Percentiles rank a stretch among this genome's conserved stretches.
Evolutionary conservation across 768 basidiomycete genomes (phyloP).

Genomic region (Auricularia cornea): DNA sequence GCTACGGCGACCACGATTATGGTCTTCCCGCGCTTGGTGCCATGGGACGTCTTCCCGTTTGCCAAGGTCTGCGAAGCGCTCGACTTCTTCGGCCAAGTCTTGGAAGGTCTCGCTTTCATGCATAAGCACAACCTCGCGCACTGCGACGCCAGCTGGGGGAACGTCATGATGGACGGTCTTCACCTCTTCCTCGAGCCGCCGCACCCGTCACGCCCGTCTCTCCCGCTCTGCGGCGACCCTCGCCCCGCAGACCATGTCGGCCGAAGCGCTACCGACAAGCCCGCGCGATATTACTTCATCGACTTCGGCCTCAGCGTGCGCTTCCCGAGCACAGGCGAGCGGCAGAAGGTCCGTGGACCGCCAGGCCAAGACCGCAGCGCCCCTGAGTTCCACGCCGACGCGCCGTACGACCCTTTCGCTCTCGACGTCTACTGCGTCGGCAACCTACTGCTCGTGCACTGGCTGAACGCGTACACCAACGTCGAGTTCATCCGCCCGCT

Average conservation of each 20-base stretch:
- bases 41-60: constrained; percentile 16
- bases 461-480: constrained; percentile 9
- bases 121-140: constrained; percentile 16
- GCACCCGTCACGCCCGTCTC: constrained; percentile 4
- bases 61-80: constrained; percentile 18
- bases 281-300: constrained; percentile 33
- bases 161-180: constrained; percentile 9
- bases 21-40: constrained; percentile 16
- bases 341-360: neutral
- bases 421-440: constrained; percentile 8
- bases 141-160: constrained; percentile 7
- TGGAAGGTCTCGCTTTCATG: constrained; percentile 19
- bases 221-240: neutral
- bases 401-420: constrained; percentile 5
- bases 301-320: constrained; percentile 25
- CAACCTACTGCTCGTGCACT: neutral
- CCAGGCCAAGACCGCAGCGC: neutral
- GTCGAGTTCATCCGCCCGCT: constrained; percentile 21
- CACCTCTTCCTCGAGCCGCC: constrained; percentile 5
- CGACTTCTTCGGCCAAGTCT: constrained; percentile 15
- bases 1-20: constrained; percentile 12
- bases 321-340: constrained; percentile 9
- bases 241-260: neutral
- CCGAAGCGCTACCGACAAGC: constrained; percentile 9
- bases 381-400: neutral